Conservation (phyloP, 148 eudicot genomes). For the Camellia sinensis region DNA sequence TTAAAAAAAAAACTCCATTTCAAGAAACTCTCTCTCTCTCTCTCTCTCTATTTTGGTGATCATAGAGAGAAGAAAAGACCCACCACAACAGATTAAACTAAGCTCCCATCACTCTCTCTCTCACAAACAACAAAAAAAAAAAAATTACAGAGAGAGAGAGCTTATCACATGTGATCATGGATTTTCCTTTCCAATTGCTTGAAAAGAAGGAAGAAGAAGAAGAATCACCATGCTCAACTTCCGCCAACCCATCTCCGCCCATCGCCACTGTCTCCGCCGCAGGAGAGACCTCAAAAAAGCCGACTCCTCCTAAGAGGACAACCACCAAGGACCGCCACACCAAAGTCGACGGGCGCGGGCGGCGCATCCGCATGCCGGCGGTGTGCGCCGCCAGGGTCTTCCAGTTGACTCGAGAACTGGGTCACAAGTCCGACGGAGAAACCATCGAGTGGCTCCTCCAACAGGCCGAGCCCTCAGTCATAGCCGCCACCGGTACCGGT, state of each 20-base stretch:
- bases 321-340: conserved; percentile 95
- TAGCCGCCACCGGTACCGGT: conserved; percentile 98
- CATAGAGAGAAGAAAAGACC: conserved; percentile 19
- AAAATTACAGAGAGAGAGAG: not conserved
- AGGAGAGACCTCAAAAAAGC: conserved; percentile 40
- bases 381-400: conserved; percentile 94
- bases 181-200: conserved; percentile 79
- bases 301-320: conserved; percentile 58
- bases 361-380: conserved; percentile 96
- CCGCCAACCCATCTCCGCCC: conserved; percentile 49
- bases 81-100: conserved; percentile 30
- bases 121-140: not conserved
- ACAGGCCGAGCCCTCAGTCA: conserved; percentile 93
- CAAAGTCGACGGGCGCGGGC: conserved; percentile 94
- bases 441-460: conserved; percentile 97
- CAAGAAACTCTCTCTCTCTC: too few species aligned
- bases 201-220: conserved; percentile 75
- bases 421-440: conserved; percentile 94
- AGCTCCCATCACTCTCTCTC: conserved; percentile 17
- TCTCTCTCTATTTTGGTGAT: not conserved
- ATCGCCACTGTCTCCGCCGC: conserved; percentile 35
- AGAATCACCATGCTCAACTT: conserved; percentile 34
- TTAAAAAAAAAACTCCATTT: too few species aligned
- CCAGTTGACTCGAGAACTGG: conserved; percentile 88
- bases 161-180: conserved; percentile 40